Conservation (phyloP, 2,329 filamentous ascomycete species). For the Diaporthe citrichinensis region DNA sequence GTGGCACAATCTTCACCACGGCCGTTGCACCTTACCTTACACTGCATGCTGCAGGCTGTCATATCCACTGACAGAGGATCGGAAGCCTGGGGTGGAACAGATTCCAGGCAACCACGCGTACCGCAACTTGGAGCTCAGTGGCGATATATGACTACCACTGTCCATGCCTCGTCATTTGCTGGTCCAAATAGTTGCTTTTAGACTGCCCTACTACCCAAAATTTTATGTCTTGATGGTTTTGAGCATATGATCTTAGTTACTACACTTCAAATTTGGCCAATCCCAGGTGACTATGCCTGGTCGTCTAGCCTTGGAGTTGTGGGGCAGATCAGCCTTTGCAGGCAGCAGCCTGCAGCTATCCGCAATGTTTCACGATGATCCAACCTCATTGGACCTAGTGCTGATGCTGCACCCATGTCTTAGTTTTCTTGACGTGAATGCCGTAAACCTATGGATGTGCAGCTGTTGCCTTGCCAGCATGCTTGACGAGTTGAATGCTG, state of each 20-base stretch:
- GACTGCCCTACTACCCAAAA: background rate
- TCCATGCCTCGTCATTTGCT: background rate
- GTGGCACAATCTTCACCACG: background rate
- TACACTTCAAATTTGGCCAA: conserved; percentile 3
- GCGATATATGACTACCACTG: background rate
- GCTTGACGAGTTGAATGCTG: background rate
- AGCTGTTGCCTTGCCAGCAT: conserved; percentile 13
- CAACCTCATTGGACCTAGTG: conserved; percentile 9
- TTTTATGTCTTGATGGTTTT: background rate
- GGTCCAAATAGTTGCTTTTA: background rate
- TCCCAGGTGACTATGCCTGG: background rate
- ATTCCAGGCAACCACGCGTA: background rate
- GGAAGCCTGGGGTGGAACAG: background rate
- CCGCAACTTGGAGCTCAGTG: background rate
- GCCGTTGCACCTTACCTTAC: background rate
- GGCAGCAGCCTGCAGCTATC: conserved; percentile 3
- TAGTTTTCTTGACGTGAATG: background rate
- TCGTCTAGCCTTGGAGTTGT: background rate
- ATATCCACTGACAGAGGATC: background rate
- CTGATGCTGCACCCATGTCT: background rate
- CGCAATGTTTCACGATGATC: background rate
- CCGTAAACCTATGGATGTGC: background rate
- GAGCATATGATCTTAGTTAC: background rate
- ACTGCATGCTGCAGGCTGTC: background rate
- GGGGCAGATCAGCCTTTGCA: background rate